Evolutionary conservation across 1,139 yeast genomes (phyloP).

Genomic region (Kurtzmaniella quercitrusa): DNA sequence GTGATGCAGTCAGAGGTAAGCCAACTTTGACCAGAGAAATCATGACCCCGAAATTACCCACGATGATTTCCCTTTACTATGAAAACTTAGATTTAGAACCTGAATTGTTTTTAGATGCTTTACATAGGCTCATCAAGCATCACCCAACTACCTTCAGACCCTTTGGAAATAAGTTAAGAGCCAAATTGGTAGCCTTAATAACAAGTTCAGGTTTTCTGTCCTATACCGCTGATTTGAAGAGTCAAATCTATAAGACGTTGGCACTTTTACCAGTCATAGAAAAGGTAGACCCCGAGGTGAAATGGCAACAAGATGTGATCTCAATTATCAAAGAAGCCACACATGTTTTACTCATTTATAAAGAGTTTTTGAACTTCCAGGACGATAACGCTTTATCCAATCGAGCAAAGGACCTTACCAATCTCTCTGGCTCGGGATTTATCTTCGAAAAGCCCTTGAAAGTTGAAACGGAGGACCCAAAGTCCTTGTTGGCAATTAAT

Average conservation of each 20-base stretch:
- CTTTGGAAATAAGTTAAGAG: slow-evolving; percentile 57
- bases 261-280: slow-evolving; percentile 57
- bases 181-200: slow-evolving; percentile 37
- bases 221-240: slow-evolving; percentile 36
- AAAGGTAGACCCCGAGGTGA: slow-evolving; percentile 46
- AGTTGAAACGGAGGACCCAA: slow-evolving; percentile 55
- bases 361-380: slow-evolving; percentile 51
- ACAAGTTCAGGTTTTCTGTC: slow-evolving; percentile 20
- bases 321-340: slow-evolving; percentile 42
- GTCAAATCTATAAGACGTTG: slow-evolving; percentile 43
- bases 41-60: slow-evolving; percentile 73
- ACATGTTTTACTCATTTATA: slow-evolving; percentile 50
- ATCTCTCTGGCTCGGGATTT: not conserved
- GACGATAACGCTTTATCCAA: slow-evolving; percentile 49
- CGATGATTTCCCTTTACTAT: slow-evolving; percentile 53
- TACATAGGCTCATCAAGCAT: slow-evolving; percentile 45
- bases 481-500: slow-evolving; percentile 47
- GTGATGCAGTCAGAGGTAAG: slow-evolving; percentile 65
- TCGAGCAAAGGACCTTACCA: slow-evolving; percentile 7
- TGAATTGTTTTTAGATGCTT: slow-evolving; percentile 39
- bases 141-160: slow-evolving; percentile 85
- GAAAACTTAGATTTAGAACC: slow-evolving; percentile 40
- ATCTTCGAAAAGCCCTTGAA: slow-evolving; percentile 24
- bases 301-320: slow-evolving; percentile 44
- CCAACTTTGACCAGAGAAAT: slow-evolving; percentile 82